Evolutionary conservation across 768 basidiomycete genomes (phyloP).

Genomic region (Hortiboletus flavorubellus): DNA sequence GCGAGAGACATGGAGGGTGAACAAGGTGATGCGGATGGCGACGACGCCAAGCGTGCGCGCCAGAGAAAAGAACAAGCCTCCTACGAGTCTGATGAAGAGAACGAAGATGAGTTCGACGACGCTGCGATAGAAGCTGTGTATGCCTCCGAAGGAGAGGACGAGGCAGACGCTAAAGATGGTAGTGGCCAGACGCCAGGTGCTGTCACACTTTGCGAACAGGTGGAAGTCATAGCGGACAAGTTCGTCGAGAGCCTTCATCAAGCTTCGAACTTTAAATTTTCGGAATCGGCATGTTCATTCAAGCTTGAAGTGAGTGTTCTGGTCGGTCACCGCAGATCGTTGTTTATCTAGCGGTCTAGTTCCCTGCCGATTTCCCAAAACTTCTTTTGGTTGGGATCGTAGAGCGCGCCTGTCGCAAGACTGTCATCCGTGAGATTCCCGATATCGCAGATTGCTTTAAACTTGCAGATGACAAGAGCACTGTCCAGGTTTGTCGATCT

Average conservation of each 20-base stretch:
- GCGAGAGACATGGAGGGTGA: constrained; percentile 70
- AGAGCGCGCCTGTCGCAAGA: constrained; percentile 79
- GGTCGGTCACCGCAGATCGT: neutral
- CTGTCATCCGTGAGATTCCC: constrained; percentile 86
- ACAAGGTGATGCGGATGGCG: constrained; percentile 78
- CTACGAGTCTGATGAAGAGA: constrained; percentile 61
- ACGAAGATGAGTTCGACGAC: constrained; percentile 46
- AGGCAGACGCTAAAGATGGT: constrained; percentile 30
- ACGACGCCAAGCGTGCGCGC: constrained; percentile 68
- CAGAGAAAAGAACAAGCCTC: constrained; percentile 72
- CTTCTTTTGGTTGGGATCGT: constrained; percentile 91
- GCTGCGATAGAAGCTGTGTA: constrained; percentile 62
- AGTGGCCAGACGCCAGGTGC: constrained; percentile 17
- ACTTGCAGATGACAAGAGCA: constrained; percentile 47
- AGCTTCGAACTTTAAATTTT: constrained; percentile 73
- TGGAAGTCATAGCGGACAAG: constrained; percentile 41
- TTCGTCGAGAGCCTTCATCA: constrained; percentile 61
- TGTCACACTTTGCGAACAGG: constrained; percentile 38
- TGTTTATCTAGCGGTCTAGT: constrained; percentile 44
- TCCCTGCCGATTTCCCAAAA: constrained; percentile 85
- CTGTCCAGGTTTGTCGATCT: constrained; percentile 38
- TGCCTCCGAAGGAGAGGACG: constrained; percentile 46
- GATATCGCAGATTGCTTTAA: constrained; percentile 88
- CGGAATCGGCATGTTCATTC: constrained; percentile 65
- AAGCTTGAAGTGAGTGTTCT: constrained; percentile 68